phyloP scores from a whole-genome alignment of 345 rosid species.

The Theobroma cacao region DNA sequence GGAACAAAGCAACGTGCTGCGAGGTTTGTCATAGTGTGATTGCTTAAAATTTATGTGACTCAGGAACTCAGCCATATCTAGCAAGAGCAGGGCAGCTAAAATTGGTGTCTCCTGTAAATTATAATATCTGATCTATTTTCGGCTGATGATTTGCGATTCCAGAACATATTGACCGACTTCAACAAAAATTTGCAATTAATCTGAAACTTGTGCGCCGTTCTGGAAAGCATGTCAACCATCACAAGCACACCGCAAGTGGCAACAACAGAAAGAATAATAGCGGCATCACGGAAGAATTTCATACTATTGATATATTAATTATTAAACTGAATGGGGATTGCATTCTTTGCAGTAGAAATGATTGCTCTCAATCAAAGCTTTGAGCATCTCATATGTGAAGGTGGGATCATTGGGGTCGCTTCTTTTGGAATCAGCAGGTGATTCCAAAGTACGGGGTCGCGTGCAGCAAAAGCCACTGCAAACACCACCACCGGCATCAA shows the following conservation, averaged over 20 bases:
- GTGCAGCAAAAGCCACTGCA: conserved; percentile 34
- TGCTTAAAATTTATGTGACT: background rate
- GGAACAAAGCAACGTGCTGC: too few relatives aligned
- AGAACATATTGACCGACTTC: background rate
- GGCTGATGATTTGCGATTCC: background rate
- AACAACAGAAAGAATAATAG: conserved; percentile 3
- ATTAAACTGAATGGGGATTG: conserved; percentile 35
- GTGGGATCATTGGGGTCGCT: conserved; percentile 52
- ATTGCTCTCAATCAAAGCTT: conserved; percentile 45
- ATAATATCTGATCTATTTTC: conserved; percentile 9
- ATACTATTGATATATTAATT: background rate
- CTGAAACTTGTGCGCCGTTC: background rate
- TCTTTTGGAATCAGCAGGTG: conserved; percentile 31
- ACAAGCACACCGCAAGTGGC: background rate
- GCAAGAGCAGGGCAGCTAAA: background rate
- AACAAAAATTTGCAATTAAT: background rate
- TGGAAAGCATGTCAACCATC: background rate
- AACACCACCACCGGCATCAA: background rate
- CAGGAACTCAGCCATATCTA: background rate
- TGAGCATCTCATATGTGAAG: conserved; percentile 43
- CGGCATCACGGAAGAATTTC: background rate
- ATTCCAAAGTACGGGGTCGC: conserved; percentile 36
- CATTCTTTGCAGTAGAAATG: conserved; percentile 53
- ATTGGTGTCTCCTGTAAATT: background rate
- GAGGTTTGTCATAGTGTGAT: background rate